These are phyloP conservation scores for Hemisphaericaspora subhashii DNA, from an alignment of 1,139 yeast species.

Conservation along the genomic window DNA sequence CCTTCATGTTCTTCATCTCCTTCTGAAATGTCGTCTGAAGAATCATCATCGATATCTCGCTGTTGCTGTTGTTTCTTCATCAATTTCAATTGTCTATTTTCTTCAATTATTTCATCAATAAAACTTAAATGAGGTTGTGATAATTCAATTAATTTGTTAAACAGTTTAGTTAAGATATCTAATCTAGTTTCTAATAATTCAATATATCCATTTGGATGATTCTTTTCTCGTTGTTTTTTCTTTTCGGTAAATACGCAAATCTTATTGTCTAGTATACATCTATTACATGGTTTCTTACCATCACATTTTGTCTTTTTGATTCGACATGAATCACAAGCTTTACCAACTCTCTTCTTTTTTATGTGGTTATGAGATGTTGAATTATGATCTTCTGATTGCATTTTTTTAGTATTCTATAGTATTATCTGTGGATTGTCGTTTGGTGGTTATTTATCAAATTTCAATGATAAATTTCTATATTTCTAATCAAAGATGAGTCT, in stretches of 20 bases:
- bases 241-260: conserved; percentile 74
- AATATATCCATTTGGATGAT: conserved; percentile 65
- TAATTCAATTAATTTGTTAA: conserved; percentile 42
- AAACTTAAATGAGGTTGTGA: conserved; percentile 39
- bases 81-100: conserved; percentile 3
- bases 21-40: conserved; percentile 1
- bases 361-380: conserved; percentile 12
- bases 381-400: conserved; percentile 2
- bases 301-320: conserved; percentile 76
- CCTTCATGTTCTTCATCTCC: conserved; percentile 3
- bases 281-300: conserved; percentile 73
- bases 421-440: too few species aligned
- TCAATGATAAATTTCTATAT: too few species aligned
- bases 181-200: conserved; percentile 70
- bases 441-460: too few species aligned
- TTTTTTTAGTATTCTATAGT: too few species aligned
- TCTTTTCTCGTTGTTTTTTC: conserved; percentile 59
- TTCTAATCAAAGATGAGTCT: too few species aligned
- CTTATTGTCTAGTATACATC: conserved; percentile 69
- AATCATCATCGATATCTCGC: not conserved
- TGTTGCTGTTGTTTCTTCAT: not conserved
- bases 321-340: conserved; percentile 80
- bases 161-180: conserved; percentile 57
- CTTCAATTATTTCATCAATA: conserved; percentile 12
- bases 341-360: conserved; percentile 71